A percentile compares a stretch with the other conserved stretches of the same genome.
Conservation (phyloP, 345 rosid species). For the Cardamine resedifolia region DNA sequence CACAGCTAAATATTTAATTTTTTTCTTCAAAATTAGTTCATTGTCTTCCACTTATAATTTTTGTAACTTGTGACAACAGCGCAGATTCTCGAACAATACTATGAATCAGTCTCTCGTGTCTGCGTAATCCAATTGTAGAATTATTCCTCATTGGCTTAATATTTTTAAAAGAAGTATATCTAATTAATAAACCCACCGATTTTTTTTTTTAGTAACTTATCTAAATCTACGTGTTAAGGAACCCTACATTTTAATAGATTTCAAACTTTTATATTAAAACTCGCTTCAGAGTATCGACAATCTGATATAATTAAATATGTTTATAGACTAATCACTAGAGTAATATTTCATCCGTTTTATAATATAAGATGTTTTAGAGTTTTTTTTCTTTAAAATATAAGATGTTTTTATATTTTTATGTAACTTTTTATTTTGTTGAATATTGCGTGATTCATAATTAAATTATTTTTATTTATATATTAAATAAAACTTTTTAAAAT, state of each 20-base stretch:
- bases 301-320: background rate
- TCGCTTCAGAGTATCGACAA: background rate
- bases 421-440: too few relatives aligned
- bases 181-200: background rate
- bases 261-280: constrained; percentile 5
- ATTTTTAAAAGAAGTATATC: constrained; percentile 21
- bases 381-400: too few relatives aligned
- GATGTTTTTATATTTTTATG: too few relatives aligned
- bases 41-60: background rate
- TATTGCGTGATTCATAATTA: too few relatives aligned
- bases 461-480: too few relatives aligned
- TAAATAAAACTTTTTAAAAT: too few relatives aligned
- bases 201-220: background rate
- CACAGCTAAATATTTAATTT: background rate
- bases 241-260: constrained; percentile 3
- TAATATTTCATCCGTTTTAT: too few relatives aligned
- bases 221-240: constrained; percentile 31
- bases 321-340: background rate
- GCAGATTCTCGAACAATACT: constrained; percentile 18
- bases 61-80: background rate
- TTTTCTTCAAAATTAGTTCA: background rate
- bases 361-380: too few relatives aligned
- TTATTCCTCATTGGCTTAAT: constrained; percentile 22
- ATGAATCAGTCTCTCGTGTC: constrained; percentile 15
- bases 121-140: constrained; percentile 23